Evolutionary conservation across 441 rosid genomes (phyloP), one percentile per base, ranked within the genome.

Genomic region (Capsella rubella): DNA sequence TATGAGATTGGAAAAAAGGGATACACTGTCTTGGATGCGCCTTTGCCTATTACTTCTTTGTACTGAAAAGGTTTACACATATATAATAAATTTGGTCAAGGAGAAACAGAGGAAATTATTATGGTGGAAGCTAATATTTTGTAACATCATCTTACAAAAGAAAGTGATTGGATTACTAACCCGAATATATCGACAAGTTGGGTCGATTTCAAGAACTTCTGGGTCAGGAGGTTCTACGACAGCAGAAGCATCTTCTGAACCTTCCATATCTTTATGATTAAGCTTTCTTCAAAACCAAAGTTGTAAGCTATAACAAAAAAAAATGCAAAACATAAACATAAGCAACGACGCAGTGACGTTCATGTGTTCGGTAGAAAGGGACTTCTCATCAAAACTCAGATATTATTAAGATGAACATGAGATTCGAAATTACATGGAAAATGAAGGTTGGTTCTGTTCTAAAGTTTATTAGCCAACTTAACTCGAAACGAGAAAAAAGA

Each of bases 21-120:
- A 86, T 88, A 88, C 93, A 79, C 93, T 4, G 84, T 85, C 88
- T 88, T 88, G 84, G 87, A 86, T 57, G 90, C 93, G 40, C 93
- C 93, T 79, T 84, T 84, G 40, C 90, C 90, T 1, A 88, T 80
- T 71, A 85, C 83, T 13, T 86, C 90, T 67, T 76, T 87, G 65
- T 88, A 88, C 93, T 88, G 89, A 72, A 71, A 21, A 75, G 49
- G 55, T 49, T 50, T 71, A 73, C 47, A 18, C 46, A 58, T 29
- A 8, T 39, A 67, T 39, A 67, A 21, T 21, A 21, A 3, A 21
- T 50, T 2, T 28, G 60, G 34, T 47, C 29, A 58, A 18, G 1
- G 2, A 64, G 60, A 45, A 29, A 45, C 34, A 46, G 14, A 3
- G 39, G 1, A 43, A 34, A 21, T 5, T 34, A 16, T 16, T 16